phyloP scores from a whole-genome alignment of 2,329 filamentous ascomycete genomes.

The Dothistroma septosporum region DNA sequence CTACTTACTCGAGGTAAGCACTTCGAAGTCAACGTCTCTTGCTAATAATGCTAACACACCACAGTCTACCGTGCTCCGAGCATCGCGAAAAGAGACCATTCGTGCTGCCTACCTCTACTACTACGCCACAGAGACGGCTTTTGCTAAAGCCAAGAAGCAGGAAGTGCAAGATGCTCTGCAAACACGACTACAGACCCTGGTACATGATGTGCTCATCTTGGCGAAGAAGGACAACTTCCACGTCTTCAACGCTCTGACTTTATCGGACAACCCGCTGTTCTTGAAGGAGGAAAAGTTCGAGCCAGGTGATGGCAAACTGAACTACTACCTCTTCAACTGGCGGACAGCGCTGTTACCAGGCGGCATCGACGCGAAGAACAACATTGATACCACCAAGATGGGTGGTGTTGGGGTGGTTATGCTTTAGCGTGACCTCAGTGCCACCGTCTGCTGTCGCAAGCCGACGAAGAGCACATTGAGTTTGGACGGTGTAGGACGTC shows the following conservation, averaged over 20 bases:
- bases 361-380: slow-evolving; percentile 75
- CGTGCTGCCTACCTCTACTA: slow-evolving; percentile 96
- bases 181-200: slow-evolving; percentile 71
- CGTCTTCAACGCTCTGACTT: slow-evolving; percentile 91
- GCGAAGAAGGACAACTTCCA: slow-evolving; percentile 84
- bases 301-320: slow-evolving; percentile 85
- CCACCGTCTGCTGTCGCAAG: neutral
- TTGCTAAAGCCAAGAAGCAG: slow-evolving; percentile 48
- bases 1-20: slow-evolving; percentile 69
- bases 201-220: slow-evolving; percentile 80
- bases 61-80: slow-evolving; percentile 76
- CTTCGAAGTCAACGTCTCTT: neutral
- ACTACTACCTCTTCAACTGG: slow-evolving; percentile 99
- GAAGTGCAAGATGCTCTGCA: slow-evolving; percentile 61
- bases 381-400: slow-evolving; percentile 69
- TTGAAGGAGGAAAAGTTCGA: slow-evolving; percentile 92
- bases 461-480: neutral
- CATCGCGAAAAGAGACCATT: slow-evolving; percentile 69
- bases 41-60: slow-evolving; percentile 10
- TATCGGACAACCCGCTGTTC: slow-evolving; percentile 93
- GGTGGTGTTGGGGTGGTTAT: slow-evolving; percentile 90
- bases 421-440: slow-evolving; percentile 48
- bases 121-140: slow-evolving; percentile 80
- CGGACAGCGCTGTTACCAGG: slow-evolving; percentile 78
- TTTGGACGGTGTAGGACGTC: too few relatives aligned